Evolutionary conservation across 495 filamentous ascomycete species (phyloP).

Genomic region (Neurospora intermedia): DNA sequence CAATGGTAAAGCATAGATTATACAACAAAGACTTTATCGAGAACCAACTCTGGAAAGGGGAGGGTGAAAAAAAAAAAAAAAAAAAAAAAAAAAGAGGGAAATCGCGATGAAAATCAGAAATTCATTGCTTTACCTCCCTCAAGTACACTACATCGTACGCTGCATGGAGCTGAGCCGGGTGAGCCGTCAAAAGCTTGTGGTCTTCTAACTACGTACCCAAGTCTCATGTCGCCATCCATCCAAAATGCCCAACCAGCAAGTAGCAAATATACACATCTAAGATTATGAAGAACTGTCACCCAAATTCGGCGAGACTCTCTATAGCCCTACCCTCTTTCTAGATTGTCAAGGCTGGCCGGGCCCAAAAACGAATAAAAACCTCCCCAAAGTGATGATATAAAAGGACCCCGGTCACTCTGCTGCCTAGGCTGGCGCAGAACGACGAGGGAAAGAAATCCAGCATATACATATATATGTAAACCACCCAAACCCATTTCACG

Average conservation of each 20-base stretch:
- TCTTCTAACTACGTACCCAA: constrained; percentile 33
- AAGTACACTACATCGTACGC: background rate
- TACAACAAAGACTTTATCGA: background rate
- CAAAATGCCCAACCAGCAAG: constrained; percentile 2
- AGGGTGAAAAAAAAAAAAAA: no score
- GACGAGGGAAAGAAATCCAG: background rate
- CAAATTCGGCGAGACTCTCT: constrained; percentile 7
- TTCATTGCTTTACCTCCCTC: background rate
- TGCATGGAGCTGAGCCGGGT: constrained; percentile 33
- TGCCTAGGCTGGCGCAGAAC: background rate
- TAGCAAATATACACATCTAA: constrained; percentile 37
- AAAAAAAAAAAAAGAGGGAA: background rate
- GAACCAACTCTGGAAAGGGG: background rate
- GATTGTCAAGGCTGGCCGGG: constrained; percentile 2
- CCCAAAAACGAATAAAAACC: no score
- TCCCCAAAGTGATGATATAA: background rate
- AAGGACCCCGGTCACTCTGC: background rate
- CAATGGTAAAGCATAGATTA: background rate
- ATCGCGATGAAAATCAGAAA: background rate
- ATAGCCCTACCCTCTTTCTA: constrained; percentile 5
- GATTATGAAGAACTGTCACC: constrained; percentile 10
- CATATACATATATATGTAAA: background rate
- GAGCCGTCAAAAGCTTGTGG: constrained; percentile 64
- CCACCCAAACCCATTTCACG: background rate
- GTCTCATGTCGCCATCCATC: constrained; percentile 4